Evolutionary conservation across 2,329 filamentous ascomycete genomes (phyloP).

Genomic region (Pseudogymnoascus pannorum): DNA sequence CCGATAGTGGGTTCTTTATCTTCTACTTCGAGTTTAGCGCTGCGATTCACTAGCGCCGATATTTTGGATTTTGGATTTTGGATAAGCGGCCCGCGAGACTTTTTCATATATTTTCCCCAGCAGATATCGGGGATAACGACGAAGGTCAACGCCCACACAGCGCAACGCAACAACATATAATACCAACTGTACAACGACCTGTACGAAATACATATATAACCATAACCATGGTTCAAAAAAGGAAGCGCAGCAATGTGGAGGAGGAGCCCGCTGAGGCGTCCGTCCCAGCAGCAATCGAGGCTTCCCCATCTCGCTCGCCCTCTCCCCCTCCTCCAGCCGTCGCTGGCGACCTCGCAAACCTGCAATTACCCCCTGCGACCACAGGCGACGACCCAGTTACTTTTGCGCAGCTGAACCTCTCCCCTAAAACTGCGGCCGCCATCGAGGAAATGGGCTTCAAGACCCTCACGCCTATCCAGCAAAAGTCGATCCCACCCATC

Average conservation of each 20-base stretch:
- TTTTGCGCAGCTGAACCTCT: slow-evolving; percentile 61
- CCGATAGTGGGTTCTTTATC: background rate
- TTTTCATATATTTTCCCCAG: slow-evolving; percentile 3
- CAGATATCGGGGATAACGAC: background rate
- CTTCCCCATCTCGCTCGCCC: background rate
- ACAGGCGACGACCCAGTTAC: slow-evolving; percentile 61
- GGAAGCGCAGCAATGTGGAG: slow-evolving; percentile 2
- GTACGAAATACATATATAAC: background rate
- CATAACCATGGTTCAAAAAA: background rate
- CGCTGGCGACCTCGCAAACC: background rate
- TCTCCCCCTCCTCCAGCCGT: background rate
- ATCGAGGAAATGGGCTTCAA: slow-evolving; percentile 84
- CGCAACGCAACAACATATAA: background rate
- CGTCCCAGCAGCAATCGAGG: background rate
- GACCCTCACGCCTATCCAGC: slow-evolving; percentile 93
- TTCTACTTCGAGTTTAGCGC: background rate
- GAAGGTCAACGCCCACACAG: background rate
- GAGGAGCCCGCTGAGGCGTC: background rate
- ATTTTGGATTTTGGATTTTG: background rate
- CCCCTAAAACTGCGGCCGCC: slow-evolving; percentile 80
- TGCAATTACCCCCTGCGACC: slow-evolving; percentile 32
- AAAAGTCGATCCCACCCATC: slow-evolving; percentile 76
- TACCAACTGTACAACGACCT: background rate
- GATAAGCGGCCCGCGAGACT: slow-evolving; percentile 2
- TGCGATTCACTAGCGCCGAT: background rate